Evolutionary conservation across 2,329 filamentous ascomycete species (phyloP), one percentile per base, ranked within the genome.

Genomic region (Pleoardoris graminearum): DNA sequence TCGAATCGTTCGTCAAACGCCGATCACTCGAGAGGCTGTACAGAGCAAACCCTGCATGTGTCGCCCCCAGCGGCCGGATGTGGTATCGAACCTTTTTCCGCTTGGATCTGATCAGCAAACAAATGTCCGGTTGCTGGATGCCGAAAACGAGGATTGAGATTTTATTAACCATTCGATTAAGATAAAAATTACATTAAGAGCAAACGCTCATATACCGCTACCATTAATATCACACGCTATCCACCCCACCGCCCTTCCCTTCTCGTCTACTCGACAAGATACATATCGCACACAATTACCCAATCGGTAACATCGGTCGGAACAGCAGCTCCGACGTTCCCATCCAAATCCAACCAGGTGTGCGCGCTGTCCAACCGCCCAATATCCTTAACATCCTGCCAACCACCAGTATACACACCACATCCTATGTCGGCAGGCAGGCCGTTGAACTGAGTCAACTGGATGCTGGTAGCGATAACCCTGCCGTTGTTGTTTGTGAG

Each of bases 61-160:
- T 72, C 51, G 72, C 62, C 16, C 69, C 52, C 65, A 71, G 2
- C 54, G 30, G 8, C 55, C 54, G 1, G 68, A 68, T 0, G 69
- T 70, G 8, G 61, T 58, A 45, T 74, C 71, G 1, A 69, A 60
- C 7, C 61, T 22, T 22, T 57, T 58, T 66, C 67, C 3, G 58
- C 57, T 22, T 62, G 51, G 2, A 59, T 51, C 1, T 64, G 61
- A 36, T 69, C 60, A 21, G 66, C 63, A 29, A 58, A 60, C 21
- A 58, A 60, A 32, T 72, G 67, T 8, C 61, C 57, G 3, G 63
- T 64, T 0, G 66, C 60, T 1, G 61, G 59, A 33, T 73, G 71
- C n/a, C n/a, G n/a, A n/a, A n/a, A n/a, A n/a, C n/a, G n/a, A n/a
- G n/a, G n/a, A n/a, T n/a, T n/a, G n/a, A n/a, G n/a, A n/a, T n/a